Percentiles rank a stretch among this genome's conserved stretches.
These are phyloP conservation scores for Coemansia sp. DNA, from an alignment of 192 early-diverging fungal species.

Conservation along the genomic window DNA sequence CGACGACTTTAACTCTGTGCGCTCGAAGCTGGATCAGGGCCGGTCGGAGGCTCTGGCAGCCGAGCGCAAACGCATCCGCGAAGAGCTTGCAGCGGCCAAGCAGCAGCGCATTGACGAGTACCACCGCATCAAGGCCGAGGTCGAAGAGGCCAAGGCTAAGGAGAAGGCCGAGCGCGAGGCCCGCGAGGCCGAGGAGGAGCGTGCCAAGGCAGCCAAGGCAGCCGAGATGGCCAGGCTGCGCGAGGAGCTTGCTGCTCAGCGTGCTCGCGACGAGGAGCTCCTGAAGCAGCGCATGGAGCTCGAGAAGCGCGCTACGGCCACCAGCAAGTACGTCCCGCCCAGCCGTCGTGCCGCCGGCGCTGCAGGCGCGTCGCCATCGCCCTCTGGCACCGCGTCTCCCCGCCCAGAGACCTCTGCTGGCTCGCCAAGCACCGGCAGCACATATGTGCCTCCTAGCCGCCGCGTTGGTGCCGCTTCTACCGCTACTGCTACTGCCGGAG, in stretches of 20 bases:
- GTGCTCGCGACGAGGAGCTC: slow-evolving; percentile 44
- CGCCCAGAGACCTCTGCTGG: neutral
- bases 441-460: slow-evolving; percentile 46
- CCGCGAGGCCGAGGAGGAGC: slow-evolving; percentile 33
- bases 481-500: neutral
- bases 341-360: slow-evolving; percentile 22
- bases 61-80: slow-evolving; percentile 60
- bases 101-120: slow-evolving; percentile 52
- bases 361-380: slow-evolving; percentile 8
- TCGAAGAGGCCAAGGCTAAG: slow-evolving; percentile 45
- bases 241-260: slow-evolving; percentile 48
- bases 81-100: slow-evolving; percentile 53
- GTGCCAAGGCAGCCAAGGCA: slow-evolving; percentile 36
- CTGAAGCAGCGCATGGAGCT: slow-evolving; percentile 52
- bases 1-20: slow-evolving; percentile 69
- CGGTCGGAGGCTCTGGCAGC: slow-evolving; percentile 61
- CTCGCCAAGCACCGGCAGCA: slow-evolving; percentile 7
- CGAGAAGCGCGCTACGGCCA: slow-evolving; percentile 22
- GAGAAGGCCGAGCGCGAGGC: slow-evolving; percentile 54
- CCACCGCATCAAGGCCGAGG: slow-evolving; percentile 41
- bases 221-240: slow-evolving; percentile 43
- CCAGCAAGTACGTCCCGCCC: slow-evolving; percentile 41
- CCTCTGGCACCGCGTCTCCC: slow-evolving; percentile 2
- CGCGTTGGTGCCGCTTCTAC: slow-evolving; percentile 9
- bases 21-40: slow-evolving; percentile 54